Conservation (phyloP, 176 grass and related monocot genomes). For the sorghum (Sorghum bicolor) region DNA sequence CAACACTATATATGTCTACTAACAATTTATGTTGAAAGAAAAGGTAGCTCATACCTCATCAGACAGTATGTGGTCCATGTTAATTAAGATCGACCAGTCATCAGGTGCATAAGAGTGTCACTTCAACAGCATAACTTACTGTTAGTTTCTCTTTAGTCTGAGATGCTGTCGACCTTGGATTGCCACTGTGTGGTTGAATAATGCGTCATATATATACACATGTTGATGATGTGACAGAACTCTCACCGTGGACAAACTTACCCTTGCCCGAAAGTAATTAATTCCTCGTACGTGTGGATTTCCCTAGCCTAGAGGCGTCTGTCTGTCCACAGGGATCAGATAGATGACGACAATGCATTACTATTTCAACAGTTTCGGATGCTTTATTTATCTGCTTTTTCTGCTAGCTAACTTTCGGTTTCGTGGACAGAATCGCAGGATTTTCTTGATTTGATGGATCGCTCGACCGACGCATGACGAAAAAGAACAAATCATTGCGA, state of each 20-base stretch:
- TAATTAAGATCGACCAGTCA: neutral
- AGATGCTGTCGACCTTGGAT: neutral
- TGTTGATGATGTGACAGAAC: neutral
- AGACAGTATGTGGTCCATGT: neutral
- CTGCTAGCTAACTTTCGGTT: neutral
- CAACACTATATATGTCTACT: neutral
- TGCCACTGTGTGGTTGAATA: neutral
- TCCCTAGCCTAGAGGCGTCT: neutral
- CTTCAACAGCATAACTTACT: neutral
- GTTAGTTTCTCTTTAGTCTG: neutral
- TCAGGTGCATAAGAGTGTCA: neutral
- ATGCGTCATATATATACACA: neutral
- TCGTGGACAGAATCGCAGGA: conserved; percentile 7
- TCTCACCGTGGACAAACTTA: neutral
- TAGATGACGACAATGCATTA: neutral
- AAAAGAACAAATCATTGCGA: neutral
- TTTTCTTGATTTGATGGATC: conserved; percentile 7
- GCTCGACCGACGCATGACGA: neutral
- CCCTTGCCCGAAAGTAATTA: neutral
- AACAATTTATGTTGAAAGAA: neutral
- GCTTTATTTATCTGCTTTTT: neutral
- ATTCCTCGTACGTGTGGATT: neutral
- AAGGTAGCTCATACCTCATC: neutral
- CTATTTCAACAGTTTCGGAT: neutral
- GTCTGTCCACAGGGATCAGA: neutral